A percentile compares a stretch with the other conserved stretches of the same genome.
phyloP scores from a whole-genome alignment of 2,329 filamentous ascomycete species.

The Sphaerostilbella broomeana region DNA sequence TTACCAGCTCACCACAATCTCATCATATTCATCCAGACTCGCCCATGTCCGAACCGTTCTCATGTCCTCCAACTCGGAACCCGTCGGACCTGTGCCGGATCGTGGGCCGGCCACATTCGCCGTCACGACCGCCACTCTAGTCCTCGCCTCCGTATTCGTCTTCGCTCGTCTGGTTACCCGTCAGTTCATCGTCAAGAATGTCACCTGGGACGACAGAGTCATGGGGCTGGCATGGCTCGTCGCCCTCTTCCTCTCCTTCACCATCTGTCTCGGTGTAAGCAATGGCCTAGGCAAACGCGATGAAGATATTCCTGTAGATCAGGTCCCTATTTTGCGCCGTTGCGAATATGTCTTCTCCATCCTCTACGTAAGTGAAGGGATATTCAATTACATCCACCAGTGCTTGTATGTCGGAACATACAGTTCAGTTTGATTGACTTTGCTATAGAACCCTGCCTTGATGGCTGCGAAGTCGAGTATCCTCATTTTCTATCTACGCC shows the following conservation, averaged over 20 bases:
- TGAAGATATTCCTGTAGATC: slow-evolving; percentile 44
- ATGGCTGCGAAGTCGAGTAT: slow-evolving; percentile 94
- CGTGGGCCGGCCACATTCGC: slow-evolving; percentile 58
- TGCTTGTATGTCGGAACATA: no score
- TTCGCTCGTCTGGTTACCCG: slow-evolving; percentile 66
- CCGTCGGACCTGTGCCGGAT: slow-evolving; percentile 34
- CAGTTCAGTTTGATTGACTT: no score
- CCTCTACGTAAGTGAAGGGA: slow-evolving; percentile 52
- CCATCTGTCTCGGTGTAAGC: slow-evolving; percentile 56
- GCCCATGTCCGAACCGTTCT: no score
- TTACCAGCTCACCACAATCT: no score
- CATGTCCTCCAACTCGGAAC: slow-evolving; percentile 16
- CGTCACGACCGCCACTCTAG: slow-evolving; percentile 63
- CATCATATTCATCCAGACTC: no score
- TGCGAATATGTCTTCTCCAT: slow-evolving; percentile 60
- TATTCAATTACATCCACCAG: no score
- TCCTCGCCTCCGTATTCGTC: slow-evolving; percentile 68
- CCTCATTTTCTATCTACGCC: slow-evolving; percentile 78
- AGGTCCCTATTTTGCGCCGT: slow-evolving; percentile 47
- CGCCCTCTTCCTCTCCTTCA: slow-evolving; percentile 59
- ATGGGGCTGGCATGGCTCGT: slow-evolving; percentile 74
- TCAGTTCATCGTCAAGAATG: slow-evolving; percentile 61
- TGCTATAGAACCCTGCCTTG: slow-evolving; percentile 68
- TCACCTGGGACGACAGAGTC: slow-evolving; percentile 72
- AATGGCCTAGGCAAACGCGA: slow-evolving; percentile 66